Base-by-base conservation (phyloP, 345 rosid species). In the Nasturtium officinale region DNA sequence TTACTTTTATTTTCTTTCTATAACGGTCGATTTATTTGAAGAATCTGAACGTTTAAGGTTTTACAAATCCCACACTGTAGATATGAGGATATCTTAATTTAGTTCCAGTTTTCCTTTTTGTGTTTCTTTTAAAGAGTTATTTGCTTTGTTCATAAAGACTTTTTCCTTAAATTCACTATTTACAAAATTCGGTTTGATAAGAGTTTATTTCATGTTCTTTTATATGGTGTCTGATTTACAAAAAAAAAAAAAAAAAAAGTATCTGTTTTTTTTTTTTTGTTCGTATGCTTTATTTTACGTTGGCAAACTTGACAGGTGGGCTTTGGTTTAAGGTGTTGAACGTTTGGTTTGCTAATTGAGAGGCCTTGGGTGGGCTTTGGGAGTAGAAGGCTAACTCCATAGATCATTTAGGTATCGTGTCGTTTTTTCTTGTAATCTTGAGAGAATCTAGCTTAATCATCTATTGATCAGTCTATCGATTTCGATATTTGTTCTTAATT, bases 1-100 rank as follows among this genome's bases (percentile, higher is more conserved):
- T 25, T 13, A 6, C 5, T 52, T 25, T 9, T 10, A 50, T 50
- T 21, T 52, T 23, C 16, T 51, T 50, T 32, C 15, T 33, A 37
- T 21, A 66, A 52, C 71, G 71, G 61, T 67, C 50, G 33, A 64
- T 47, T 46, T 5, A 11, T 46, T 26, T 29, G 15, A 30, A 47
- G 51, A 64, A 43, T 62, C 35, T 62, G 8, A 40, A 40, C 16
- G 4, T 12, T 40, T 37, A 3, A 10, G 5, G 15, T 16, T 17
- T 32, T 17, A 57, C 25, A 32, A 57, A 33, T 30, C 25, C 18
- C 12, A 32, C 43, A 32, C 33, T 8, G 40, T 37, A 37, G 9
- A 9, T 0, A 55, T n/a, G 61, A 51, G 20, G 20, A n/a, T n/a
- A n/a, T 55, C 23, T 56, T 56, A 30, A 9, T 33, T 17, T 17